Base-by-base conservation (phyloP, 208 protist genomes). In the Herpetomonas tarakana region DNA sequence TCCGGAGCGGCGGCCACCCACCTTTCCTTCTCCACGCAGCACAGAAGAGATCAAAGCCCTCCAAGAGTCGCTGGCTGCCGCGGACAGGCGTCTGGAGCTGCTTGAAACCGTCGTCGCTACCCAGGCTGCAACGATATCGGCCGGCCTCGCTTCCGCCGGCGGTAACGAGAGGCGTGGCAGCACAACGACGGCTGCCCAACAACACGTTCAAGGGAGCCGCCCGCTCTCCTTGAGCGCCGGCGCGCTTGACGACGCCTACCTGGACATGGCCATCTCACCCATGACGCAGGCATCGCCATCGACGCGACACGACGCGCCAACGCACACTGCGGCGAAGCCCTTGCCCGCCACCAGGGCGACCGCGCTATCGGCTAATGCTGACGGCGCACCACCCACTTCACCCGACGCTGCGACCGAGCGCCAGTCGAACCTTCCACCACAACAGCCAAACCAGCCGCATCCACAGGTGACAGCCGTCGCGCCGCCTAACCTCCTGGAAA, bases 201-300 rank as follows among this genome's bases (percentile, higher is more conserved):
- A n/a, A n/a, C n/a, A n/a, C n/a, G n/a, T n/a, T n/a, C n/a, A n/a
- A n/a, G n/a, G n/a, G n/a, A n/a, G n/a, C n/a, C 19, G n/a, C 6
- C 28, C 53, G 7, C 55, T 61, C 44, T n/a, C 39, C 19, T 49
- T 65, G 16, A 65, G 50, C 50, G 22, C 53, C 4, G 54, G 18
- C 19, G 35, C 31, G 6, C 25, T 30, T 3, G 19, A 39, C 18
- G 45, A 62, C 12, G 21, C 31, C 2, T 52, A 51, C 35, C 38
- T 16, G 22, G 67, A 67, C 31, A 41, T 61, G 3, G 31, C 44
- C 21, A 49, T 73, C 14, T 73, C 67, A 1, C 67, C 67, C 35
- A 73, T 73, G 67, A 73, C 67, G 7, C 67, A 67, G 54, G 44
- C 31, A 21, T 49, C 55, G 16, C 53, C 44, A 18, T 62, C 67